phyloP scores from a whole-genome alignment of 176 grass and related monocot genomes.

The Thalia dealbata region DNA sequence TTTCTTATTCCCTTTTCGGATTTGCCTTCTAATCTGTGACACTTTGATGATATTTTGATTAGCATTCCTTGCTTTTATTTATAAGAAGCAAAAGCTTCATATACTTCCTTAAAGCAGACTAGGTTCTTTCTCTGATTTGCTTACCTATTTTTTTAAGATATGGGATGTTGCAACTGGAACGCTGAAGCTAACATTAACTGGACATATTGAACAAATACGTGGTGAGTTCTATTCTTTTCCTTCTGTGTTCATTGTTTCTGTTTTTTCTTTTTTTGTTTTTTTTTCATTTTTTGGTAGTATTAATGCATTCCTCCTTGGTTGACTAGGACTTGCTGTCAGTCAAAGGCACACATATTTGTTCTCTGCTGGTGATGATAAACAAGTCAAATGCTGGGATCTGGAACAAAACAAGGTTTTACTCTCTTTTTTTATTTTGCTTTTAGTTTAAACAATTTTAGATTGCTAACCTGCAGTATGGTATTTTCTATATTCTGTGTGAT shows the following conservation, averaged over 20 bases:
- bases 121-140: not conserved
- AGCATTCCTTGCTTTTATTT: not conserved
- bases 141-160: slow-evolving; percentile 56
- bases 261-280: not conserved
- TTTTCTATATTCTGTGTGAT: slow-evolving; percentile 14
- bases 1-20: not conserved
- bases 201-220: slow-evolving; percentile 88
- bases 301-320: slow-evolving; percentile 16
- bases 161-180: slow-evolving; percentile 95
- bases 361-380: slow-evolving; percentile 99
- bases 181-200: slow-evolving; percentile 92
- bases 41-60: not conserved
- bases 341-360: slow-evolving; percentile 89
- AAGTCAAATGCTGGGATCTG: slow-evolving; percentile 99
- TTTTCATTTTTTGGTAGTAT: slow-evolving; percentile 14
- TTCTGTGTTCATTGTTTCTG: not conserved
- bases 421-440: not conserved
- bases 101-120: not conserved
- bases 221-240: slow-evolving; percentile 33
- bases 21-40: not conserved
- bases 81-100: not conserved
- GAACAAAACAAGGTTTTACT: slow-evolving; percentile 91
- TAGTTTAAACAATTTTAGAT: not conserved
- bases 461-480: not conserved
- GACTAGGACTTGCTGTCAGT: slow-evolving; percentile 89